These are phyloP conservation scores for Fusarium sp. DNA, from an alignment of 2,329 filamentous ascomycete genomes.

Conservation along the genomic window DNA sequence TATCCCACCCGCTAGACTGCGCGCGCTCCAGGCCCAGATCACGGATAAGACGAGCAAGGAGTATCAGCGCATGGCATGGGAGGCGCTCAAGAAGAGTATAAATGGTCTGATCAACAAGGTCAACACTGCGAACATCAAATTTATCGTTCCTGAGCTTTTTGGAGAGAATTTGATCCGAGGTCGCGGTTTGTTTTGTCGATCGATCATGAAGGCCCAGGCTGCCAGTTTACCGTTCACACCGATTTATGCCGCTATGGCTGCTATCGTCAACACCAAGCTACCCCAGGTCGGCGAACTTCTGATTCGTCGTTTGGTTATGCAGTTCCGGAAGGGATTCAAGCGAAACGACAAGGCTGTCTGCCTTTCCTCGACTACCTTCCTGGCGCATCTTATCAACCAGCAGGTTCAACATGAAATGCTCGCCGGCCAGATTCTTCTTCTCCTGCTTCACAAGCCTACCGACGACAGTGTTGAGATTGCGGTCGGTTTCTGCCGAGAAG, in stretches of 20 bases:
- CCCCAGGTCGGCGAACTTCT: conserved; percentile 94
- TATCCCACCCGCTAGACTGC: conserved; percentile 89
- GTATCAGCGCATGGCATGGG: conserved; percentile 99
- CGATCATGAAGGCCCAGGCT: conserved; percentile 98
- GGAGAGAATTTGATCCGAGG: conserved; percentile 93
- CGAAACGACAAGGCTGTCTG: conserved; percentile 98
- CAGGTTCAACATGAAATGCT: conserved; percentile 96
- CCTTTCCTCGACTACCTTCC: conserved; percentile 90
- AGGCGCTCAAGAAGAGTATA: conserved; percentile 98
- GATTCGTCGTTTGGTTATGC: conserved; percentile 84
- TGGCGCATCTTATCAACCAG: conserved; percentile 95
- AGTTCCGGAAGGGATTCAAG: conserved; percentile 96
- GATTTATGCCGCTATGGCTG: conserved; percentile 94
- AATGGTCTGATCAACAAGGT: conserved; percentile 99
- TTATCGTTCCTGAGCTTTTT: conserved; percentile 96
- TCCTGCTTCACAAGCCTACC: conserved; percentile 94
- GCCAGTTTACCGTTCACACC: conserved; percentile 95
- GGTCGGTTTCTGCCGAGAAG: conserved; percentile 90
- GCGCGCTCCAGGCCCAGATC: conserved; percentile 94
- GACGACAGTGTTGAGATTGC: conserved; percentile 99
- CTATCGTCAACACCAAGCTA: conserved; percentile 97
- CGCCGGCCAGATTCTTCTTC: conserved; percentile 88
- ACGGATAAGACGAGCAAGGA: conserved; percentile 97
- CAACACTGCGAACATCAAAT: conserved; percentile 97
- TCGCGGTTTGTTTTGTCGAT: conserved; percentile 90